Evolutionary conservation across 331 rosid species (phyloP), one percentile per base, ranked within the genome.

Genomic region (Pyracantha coccinea): DNA sequence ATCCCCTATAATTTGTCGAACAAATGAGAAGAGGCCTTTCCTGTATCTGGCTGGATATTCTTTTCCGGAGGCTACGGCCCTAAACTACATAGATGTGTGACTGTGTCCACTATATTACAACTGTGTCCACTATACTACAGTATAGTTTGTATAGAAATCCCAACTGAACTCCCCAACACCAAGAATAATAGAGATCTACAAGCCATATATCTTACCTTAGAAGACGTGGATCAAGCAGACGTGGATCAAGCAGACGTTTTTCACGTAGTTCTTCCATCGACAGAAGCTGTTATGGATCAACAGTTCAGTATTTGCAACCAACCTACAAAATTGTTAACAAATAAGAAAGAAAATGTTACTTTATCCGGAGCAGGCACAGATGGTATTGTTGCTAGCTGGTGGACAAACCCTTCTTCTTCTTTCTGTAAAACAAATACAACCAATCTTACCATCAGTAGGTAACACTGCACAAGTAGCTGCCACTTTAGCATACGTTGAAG

Each of bases 211-310:
- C 81, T 79, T 74, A 90, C 99, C 86, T 82, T 59, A 97, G 99
- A 75, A 94, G 85, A 71, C 82, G 86, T 16, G 97, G 95, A 79
- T 94, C 29, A 44, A 79, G 86, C 53, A 94, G 90, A 17, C 96
- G 97, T 75, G n/a, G n/a, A n/a, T n/a, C 95, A 44, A 79, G 86
- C 53, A 94, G 90, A 17, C 96, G 97, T 75, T 82, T 87, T 79
- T 92, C 90, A 16, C 97, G 86, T 35, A 94, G 80, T 81, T 88
- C 99, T 79, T 94, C 99, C 89, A 94, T 73, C 29, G 97, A 85
- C 38, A 84, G 85, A 88, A 94, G 99, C 99, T 94, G 82, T 16
- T 71, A 66, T 31, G 24, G 23, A 74, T 41, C 31, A 72, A 66
- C 44, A 69, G 54, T 68, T 72, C 72, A 76, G 58, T 20, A 65